Evolutionary conservation across 805 yeast genomes (phyloP).

Genomic region (Kurtzmaniella cleridarum): DNA sequence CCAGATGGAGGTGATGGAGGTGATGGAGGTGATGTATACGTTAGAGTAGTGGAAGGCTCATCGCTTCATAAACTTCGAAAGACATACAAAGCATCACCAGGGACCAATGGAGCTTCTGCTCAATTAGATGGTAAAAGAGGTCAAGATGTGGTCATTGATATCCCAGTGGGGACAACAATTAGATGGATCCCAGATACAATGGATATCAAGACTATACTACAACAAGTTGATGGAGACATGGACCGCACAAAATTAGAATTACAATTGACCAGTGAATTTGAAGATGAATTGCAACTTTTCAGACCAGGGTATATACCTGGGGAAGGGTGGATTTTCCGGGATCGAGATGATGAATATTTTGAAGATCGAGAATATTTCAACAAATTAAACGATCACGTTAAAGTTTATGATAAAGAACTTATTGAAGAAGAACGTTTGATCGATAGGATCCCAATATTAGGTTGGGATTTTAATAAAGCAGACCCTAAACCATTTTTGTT

Average conservation of each 20-base stretch:
- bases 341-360: slow-evolving; percentile 68
- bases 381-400: slow-evolving; percentile 58
- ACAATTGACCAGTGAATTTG: slow-evolving; percentile 19
- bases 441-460: slow-evolving; percentile 78
- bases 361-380: slow-evolving; percentile 59
- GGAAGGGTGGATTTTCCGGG: slow-evolving; percentile 86
- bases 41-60: slow-evolving; percentile 72
- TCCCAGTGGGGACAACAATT: slow-evolving; percentile 87
- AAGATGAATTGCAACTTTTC: slow-evolving; percentile 46
- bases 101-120: slow-evolving; percentile 62
- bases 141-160: slow-evolving; percentile 69
- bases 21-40: slow-evolving; percentile 79
- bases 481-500: slow-evolving; percentile 64
- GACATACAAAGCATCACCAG: slow-evolving; percentile 67
- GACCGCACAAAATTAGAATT: slow-evolving; percentile 27
- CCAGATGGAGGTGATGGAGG: slow-evolving; percentile 99
- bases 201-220: slow-evolving; percentile 28
- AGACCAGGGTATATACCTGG: slow-evolving; percentile 65
- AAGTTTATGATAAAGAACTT: slow-evolving; percentile 55
- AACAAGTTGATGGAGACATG: slow-evolving; percentile 11
- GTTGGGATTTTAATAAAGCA: slow-evolving; percentile 64
- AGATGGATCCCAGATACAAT: slow-evolving; percentile 80
- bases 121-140: slow-evolving; percentile 90
- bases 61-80: slow-evolving; percentile 67
- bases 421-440: slow-evolving; percentile 50